These are phyloP conservation scores for Albatrellus ellisii DNA, from an alignment of 768 basidiomycete genomes.

Conservation along the genomic window DNA sequence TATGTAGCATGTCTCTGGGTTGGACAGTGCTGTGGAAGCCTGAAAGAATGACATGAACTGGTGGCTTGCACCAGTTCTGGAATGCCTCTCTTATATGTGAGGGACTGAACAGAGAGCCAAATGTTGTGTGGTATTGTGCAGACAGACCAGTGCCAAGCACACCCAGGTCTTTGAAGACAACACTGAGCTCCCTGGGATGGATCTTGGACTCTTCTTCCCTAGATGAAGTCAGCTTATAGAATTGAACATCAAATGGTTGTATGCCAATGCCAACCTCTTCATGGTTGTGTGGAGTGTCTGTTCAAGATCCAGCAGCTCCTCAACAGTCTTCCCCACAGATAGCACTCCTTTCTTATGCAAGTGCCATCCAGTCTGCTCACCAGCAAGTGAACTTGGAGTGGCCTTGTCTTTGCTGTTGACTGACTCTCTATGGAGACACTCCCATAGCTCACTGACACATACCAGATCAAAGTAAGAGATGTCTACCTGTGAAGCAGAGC, in stretches of 20 bases:
- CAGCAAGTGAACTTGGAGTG: background rate
- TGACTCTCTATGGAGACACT: conserved; percentile 19
- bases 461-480: conserved; percentile 39
- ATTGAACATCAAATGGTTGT: background rate
- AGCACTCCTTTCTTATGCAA: no score
- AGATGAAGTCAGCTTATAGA: background rate
- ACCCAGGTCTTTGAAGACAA: conserved; percentile 41
- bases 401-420: background rate
- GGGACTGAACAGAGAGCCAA: conserved; percentile 53
- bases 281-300: conserved; percentile 17
- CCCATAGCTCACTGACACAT: conserved; percentile 29
- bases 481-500: conserved; percentile 22
- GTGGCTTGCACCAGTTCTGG: conserved; percentile 40
- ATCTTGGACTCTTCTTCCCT: conserved; percentile 38
- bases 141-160: conserved; percentile 48
- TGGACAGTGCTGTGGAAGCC: conserved; percentile 43
- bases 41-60: conserved; percentile 38
- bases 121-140: conserved; percentile 39
- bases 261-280: conserved; percentile 13
- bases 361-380: background rate
- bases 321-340: no score
- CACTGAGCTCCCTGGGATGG: conserved; percentile 41
- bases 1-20: conserved; percentile 60
- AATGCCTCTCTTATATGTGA: conserved; percentile 29
- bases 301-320: conserved; percentile 19